These are phyloP conservation scores for Petasospora rhodanensis DNA, from an alignment of 1,139 yeast species.

Conservation along the genomic window DNA sequence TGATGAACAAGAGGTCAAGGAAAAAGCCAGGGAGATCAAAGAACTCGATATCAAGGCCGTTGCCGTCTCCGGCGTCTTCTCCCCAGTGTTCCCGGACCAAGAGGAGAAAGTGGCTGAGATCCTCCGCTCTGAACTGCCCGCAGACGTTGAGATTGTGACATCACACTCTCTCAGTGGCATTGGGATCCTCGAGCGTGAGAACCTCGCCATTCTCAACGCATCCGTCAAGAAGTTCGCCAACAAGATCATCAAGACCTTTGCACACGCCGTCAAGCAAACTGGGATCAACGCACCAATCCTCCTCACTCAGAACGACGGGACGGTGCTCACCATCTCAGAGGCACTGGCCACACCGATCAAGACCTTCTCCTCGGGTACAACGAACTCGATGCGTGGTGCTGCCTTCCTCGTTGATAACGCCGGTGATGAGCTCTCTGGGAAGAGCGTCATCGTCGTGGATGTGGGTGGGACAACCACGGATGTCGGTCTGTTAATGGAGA, in stretches of 20 bases:
- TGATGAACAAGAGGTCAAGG: conserved; percentile 30
- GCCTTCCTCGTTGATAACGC: conserved; percentile 31
- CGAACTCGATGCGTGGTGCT: conserved; percentile 45
- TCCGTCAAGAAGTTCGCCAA: conserved; percentile 37
- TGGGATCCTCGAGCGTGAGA: conserved; percentile 40
- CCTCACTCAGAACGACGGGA: conserved; percentile 43
- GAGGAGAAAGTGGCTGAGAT: conserved; percentile 32
- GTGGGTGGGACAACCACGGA: conserved; percentile 44
- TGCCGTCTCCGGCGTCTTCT: conserved; percentile 37
- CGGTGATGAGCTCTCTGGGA: conserved; percentile 26
- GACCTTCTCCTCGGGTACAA: conserved; percentile 42
- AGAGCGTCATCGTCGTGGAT: conserved; percentile 35
- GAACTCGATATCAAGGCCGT: conserved; percentile 30
- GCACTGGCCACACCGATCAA: conserved; percentile 37
- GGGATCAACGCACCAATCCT: conserved; percentile 35
- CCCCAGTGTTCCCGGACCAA: conserved; percentile 34
- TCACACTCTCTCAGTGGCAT: conserved; percentile 37
- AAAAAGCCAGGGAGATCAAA: conserved; percentile 30
- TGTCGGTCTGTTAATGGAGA: conserved; percentile 35
- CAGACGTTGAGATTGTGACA: conserved; percentile 31
- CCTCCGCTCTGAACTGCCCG: conserved; percentile 29
- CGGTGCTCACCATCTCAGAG: conserved; percentile 33
- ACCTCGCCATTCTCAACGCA: conserved; percentile 39
- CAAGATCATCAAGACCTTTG: conserved; percentile 33
- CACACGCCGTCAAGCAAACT: conserved; percentile 29